These are phyloP conservation scores for Kuraishia floccosa DNA, from an alignment of 805 yeast genomes.

Conservation along the genomic window DNA sequence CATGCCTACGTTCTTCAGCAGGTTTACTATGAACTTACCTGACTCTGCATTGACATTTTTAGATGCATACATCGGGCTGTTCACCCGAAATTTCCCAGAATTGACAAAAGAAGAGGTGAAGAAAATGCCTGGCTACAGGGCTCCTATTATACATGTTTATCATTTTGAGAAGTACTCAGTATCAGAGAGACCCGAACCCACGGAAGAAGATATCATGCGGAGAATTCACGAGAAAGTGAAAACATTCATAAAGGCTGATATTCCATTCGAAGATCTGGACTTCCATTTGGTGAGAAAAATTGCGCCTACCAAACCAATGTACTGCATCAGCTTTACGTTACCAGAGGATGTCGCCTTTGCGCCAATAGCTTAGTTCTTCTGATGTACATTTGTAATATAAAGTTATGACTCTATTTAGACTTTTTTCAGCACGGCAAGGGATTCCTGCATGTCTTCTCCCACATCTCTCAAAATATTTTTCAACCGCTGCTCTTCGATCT, in stretches of 20 bases:
- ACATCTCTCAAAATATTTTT: no score
- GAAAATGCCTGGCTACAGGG: conserved; percentile 31
- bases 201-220: conserved; percentile 51
- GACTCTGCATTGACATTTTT: conserved; percentile 82
- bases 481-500: no score
- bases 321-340: conserved; percentile 68
- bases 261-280: conserved; percentile 33
- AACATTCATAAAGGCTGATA: conserved; percentile 31
- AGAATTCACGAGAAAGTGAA: conserved; percentile 49
- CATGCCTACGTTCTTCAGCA: conserved; percentile 47
- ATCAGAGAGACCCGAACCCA: conserved; percentile 54
- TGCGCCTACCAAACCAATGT: conserved; percentile 96
- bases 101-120: conserved; percentile 22
- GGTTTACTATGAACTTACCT: conserved; percentile 93
- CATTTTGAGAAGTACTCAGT: conserved; percentile 88
- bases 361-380: no score
- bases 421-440: no score
- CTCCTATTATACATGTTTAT: conserved; percentile 79
- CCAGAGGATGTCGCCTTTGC: conserved; percentile 58
- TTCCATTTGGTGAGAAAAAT: conserved; percentile 89
- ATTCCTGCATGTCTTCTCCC: no score
- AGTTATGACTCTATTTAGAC: no score
- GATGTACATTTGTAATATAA: no score
- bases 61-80: conserved; percentile 68
- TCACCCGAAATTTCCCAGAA: conserved; percentile 25